Evolutionary conservation across 805 yeast species (phyloP), one percentile per base, ranked within the genome.

Genomic region (Kuraishia ogatae): DNA sequence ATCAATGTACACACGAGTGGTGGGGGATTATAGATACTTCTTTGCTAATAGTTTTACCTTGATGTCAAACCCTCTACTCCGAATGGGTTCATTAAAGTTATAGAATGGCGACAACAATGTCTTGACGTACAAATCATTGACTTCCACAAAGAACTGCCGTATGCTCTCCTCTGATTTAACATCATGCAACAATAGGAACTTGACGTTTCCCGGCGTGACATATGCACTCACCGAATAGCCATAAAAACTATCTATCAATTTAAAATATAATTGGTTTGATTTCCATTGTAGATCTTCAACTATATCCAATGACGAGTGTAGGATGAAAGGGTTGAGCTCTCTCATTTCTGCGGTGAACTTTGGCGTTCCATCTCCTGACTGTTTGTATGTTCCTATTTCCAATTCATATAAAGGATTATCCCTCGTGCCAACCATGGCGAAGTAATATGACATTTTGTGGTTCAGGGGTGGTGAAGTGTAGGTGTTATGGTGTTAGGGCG

Each of bases 211-310:
- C 53, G 91, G 91, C 0, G 97, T 89, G 48, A 93, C 77, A 66
- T 83, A 94, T 2, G 93, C 96, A 55, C 90, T 87, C n/a, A 93
- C 81, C 51, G 78, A 73, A 60, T 84, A 82, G 4, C 94, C 96
- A 67, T 92, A 89, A 68, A 90, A 93, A 43, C 85, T 83, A 70
- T 94, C 99, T 20, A 93, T 81, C 50, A 81, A 81, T 50, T 93
- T 92, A 58, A 91, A 71, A 64, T 87, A 85, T 59, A 87, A 75
- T 50, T 78, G 75, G 59, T 76, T 81, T 10, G 81, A 75, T 51
- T 81, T 79, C 93, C 96, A 91, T 65, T 91, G 97, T 2, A 83
- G 70, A 62, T 92, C 97, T 59, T 94, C 97, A 0, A 94, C 83
- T n/a, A 94, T 77, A 67, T 94, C 99, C 43, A 94, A 70, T 1